phyloP scores from a whole-genome alignment of 495 filamentous ascomycete genomes.

The Pseudevernia furfuracea region DNA sequence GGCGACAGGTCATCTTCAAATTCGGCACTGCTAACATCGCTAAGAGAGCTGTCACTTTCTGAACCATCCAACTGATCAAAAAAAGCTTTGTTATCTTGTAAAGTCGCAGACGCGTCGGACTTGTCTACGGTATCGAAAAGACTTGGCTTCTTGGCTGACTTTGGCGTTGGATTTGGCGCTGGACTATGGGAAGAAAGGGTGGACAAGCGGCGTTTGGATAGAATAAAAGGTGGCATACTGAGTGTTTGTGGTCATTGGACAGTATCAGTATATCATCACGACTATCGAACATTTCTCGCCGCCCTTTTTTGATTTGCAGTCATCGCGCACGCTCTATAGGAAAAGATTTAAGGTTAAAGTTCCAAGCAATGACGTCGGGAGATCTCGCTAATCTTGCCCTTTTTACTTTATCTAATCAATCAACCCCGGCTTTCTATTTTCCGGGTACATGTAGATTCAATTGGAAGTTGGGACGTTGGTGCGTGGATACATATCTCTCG shows the following conservation, averaged over 20 bases:
- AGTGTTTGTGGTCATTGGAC: not conserved
- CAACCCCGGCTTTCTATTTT: no score
- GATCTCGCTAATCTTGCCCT: not conserved
- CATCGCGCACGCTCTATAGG: not conserved
- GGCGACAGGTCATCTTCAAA: slow-evolving; percentile 54
- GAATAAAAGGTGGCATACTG: slow-evolving; percentile 47
- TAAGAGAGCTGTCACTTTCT: slow-evolving; percentile 56
- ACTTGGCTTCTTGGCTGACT: slow-evolving; percentile 40
- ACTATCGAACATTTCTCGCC: not conserved
- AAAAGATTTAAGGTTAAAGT: not conserved
- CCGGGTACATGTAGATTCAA: no score
- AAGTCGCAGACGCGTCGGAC: slow-evolving; percentile 38
- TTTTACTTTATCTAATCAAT: no score
- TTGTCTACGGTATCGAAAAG: slow-evolving; percentile 63
- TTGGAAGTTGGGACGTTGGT: no score
- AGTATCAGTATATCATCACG: not conserved
- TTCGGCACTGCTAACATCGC: slow-evolving; percentile 50
- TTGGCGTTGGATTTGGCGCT: slow-evolving; percentile 17
- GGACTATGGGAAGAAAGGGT: slow-evolving; percentile 20
- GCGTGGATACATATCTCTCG: no score
- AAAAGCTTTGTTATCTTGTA: slow-evolving; percentile 43
- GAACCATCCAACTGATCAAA: slow-evolving; percentile 44
- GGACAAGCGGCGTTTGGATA: slow-evolving; percentile 39
- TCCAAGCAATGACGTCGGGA: not conserved
- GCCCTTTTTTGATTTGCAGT: not conserved